Conservation (phyloP, 441 rosid species). For the Gossypium armourianum region DNA sequence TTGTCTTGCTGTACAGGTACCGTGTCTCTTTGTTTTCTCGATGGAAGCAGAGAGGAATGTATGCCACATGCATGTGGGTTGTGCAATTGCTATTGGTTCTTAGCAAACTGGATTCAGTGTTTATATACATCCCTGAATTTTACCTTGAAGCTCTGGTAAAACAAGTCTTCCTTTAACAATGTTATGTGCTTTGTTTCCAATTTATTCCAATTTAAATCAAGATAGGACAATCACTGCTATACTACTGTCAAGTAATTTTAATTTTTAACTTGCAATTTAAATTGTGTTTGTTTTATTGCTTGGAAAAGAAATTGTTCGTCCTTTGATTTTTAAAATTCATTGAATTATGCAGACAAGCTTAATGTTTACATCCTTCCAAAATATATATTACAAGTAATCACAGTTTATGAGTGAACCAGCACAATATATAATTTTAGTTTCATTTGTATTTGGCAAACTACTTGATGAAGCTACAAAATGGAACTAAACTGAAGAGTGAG, state of each 20-base stretch:
- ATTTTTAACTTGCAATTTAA: not conserved
- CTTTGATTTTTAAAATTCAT: not conserved
- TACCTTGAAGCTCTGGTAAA: slow-evolving; percentile 86
- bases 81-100: slow-evolving; percentile 79
- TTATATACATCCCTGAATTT: slow-evolving; percentile 75
- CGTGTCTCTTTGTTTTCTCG: slow-evolving; percentile 67
- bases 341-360: not conserved
- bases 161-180: slow-evolving; percentile 7
- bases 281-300: not conserved
- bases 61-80: slow-evolving; percentile 91
- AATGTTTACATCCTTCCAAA: not conserved
- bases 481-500: not conserved
- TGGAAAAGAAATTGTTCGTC: not conserved
- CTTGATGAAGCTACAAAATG: not conserved
- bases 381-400: not conserved
- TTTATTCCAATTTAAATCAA: not conserved
- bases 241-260: not conserved
- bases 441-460: not conserved
- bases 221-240: not conserved
- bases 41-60: slow-evolving; percentile 99
- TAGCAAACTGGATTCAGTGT: slow-evolving; percentile 78
- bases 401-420: not conserved
- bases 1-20: slow-evolving; percentile 45
- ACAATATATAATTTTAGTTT: not conserved
- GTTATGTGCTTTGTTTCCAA: slow-evolving; percentile 8